A percentile compares a stretch with the other conserved stretches of the same genome.
These are phyloP conservation scores for Apiospora arundinis DNA, from an alignment of 2,329 filamentous ascomycete genomes.

Conservation along the genomic window DNA sequence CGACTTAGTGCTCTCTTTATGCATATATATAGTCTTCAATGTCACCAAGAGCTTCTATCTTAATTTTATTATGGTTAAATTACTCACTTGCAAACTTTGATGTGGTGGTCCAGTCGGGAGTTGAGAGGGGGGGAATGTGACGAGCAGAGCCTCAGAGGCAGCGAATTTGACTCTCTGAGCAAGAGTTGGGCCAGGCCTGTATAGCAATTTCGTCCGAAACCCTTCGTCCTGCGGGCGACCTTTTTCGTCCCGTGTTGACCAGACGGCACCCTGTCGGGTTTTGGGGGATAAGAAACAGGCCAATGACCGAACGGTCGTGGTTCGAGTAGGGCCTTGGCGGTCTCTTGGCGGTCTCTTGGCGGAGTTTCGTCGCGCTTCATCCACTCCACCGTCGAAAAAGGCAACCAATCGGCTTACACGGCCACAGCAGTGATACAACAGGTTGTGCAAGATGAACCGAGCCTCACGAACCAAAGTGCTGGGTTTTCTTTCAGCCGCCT, in stretches of 20 bases:
- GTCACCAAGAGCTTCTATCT: neutral
- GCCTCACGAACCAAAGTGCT: slow-evolving; percentile 7
- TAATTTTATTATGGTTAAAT: neutral
- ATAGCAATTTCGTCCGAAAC: slow-evolving; percentile 8
- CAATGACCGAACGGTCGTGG: slow-evolving; percentile 7
- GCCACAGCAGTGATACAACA: neutral
- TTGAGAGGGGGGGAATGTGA: neutral
- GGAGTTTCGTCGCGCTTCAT: neutral
- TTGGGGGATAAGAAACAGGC: neutral
- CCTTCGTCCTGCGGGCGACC: neutral
- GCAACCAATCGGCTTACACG: slow-evolving; percentile 3
- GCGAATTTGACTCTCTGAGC: neutral
- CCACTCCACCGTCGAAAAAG: neutral
- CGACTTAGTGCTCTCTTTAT: neutral
- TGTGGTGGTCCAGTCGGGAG: neutral
- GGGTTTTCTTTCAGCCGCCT: neutral
- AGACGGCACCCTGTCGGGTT: neutral
- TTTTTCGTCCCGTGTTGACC: neutral
- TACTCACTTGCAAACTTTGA: neutral
- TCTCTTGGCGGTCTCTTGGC: neutral
- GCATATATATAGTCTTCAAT: neutral
- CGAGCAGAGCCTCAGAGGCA: neutral
- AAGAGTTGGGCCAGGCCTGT: neutral
- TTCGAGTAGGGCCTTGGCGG: slow-evolving; percentile 8
- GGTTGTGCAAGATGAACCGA: slow-evolving; percentile 16